These are phyloP conservation scores for Lactarius quietus DNA, from an alignment of 768 basidiomycete genomes.

Conservation along the genomic window DNA sequence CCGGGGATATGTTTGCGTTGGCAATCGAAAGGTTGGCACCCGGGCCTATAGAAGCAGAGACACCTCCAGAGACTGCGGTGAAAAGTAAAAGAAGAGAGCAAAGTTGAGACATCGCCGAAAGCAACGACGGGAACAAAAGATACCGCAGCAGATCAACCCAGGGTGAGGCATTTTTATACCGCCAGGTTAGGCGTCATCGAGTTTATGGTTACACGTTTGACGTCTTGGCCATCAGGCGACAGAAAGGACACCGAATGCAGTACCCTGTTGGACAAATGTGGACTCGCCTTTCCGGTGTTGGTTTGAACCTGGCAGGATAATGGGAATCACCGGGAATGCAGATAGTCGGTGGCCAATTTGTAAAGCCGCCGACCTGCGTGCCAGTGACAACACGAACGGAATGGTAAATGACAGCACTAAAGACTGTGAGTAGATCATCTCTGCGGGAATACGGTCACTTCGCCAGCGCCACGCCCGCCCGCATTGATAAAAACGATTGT, in stretches of 20 bases:
- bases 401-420: neutral
- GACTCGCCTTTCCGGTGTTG: too few species aligned
- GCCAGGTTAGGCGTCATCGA: neutral
- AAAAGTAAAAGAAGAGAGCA: conserved; percentile 3
- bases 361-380: too few species aligned
- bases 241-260: too few species aligned
- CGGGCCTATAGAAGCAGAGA: conserved; percentile 3
- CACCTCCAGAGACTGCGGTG: neutral
- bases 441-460: too few species aligned
- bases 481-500: neutral
- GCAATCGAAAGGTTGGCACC: neutral
- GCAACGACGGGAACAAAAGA: neutral
- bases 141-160: neutral
- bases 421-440: neutral
- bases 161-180: conserved; percentile 10
- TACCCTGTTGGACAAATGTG: too few species aligned
- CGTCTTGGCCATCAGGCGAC: too few species aligned
- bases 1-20: conserved; percentile 7
- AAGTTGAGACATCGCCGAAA: neutral
- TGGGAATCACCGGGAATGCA: too few species aligned
- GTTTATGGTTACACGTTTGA: neutral
- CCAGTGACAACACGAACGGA: neutral
- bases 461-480: neutral
- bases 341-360: too few species aligned
- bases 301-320: too few species aligned